phyloP scores from a whole-genome alignment of 2,329 filamentous ascomycete species.

The Metarhizium rileyi region DNA sequence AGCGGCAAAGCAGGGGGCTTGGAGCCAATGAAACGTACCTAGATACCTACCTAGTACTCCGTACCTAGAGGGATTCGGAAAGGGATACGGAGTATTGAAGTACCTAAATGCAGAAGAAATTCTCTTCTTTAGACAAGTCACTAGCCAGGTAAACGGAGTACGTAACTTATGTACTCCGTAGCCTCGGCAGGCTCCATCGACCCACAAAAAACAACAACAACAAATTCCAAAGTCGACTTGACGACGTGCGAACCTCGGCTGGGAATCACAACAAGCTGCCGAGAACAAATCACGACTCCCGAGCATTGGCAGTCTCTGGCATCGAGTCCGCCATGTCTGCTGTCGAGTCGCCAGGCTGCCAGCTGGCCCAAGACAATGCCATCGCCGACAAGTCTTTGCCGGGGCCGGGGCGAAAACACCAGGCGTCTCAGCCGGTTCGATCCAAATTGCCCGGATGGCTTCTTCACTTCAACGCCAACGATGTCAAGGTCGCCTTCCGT shows the following conservation, averaged over 20 bases:
- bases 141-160: no score
- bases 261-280: not conserved
- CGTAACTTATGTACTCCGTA: no score
- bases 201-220: no score
- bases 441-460: conserved; percentile 22
- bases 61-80: no score
- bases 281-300: not conserved
- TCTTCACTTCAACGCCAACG: conserved; percentile 36
- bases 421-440: not conserved
- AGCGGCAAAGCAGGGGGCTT: no score
- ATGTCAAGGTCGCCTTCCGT: conserved; percentile 36
- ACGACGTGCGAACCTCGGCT: not conserved
- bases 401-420: not conserved
- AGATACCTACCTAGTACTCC: no score
- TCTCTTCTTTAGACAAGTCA: no score
- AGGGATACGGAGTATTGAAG: no score
- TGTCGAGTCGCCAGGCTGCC: not conserved
- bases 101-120: no score
- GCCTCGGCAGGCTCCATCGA: no score
- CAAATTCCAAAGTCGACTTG: no score
- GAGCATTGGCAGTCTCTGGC: not conserved
- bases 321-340: not conserved
- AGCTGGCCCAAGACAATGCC: not conserved
- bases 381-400: not conserved
- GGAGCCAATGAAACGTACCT: no score